phyloP scores from a whole-genome alignment of 1,139 yeast species.

The Suhomyces anneliseae region DNA sequence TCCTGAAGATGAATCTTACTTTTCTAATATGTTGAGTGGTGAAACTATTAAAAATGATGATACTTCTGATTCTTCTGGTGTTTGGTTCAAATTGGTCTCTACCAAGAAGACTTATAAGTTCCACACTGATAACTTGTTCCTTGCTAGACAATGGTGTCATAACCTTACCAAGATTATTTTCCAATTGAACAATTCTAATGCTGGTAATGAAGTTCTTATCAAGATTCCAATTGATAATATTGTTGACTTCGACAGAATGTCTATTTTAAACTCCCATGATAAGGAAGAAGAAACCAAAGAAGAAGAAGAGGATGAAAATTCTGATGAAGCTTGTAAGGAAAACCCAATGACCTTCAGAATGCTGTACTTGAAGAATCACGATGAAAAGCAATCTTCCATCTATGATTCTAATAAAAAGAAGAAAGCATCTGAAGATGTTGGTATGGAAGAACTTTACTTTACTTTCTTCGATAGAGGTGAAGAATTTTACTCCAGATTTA shows the following conservation, averaged over 20 bases:
- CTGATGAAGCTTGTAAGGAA: neutral
- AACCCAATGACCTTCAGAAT: conserved; percentile 26
- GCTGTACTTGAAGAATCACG: conserved; percentile 19
- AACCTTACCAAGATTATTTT: conserved; percentile 74
- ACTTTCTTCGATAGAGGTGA: conserved; percentile 54
- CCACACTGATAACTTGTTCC: conserved; percentile 67
- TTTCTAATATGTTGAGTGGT: conserved; percentile 24
- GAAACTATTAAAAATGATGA: conserved; percentile 29
- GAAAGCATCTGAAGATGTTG: conserved; percentile 39
- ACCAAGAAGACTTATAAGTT: conserved; percentile 62
- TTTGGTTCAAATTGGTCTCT: conserved; percentile 59
- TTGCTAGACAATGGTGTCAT: conserved; percentile 82
- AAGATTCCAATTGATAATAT: conserved; percentile 74
- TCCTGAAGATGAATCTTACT: conserved; percentile 27
- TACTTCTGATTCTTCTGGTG: conserved; percentile 26
- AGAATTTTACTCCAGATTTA: conserved; percentile 26
- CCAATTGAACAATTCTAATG: conserved; percentile 58
- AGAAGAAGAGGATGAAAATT: conserved; percentile 9
- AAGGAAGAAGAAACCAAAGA: conserved; percentile 10
- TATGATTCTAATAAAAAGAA: conserved; percentile 10
- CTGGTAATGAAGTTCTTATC: conserved; percentile 70
- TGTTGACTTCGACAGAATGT: conserved; percentile 54
- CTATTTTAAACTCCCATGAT: conserved; percentile 6
- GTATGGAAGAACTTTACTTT: conserved; percentile 66
- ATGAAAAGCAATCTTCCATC: conserved; percentile 1